Conservation (phyloP, 202 grass and related monocot species). For the Brachypodium distachyon region DNA sequence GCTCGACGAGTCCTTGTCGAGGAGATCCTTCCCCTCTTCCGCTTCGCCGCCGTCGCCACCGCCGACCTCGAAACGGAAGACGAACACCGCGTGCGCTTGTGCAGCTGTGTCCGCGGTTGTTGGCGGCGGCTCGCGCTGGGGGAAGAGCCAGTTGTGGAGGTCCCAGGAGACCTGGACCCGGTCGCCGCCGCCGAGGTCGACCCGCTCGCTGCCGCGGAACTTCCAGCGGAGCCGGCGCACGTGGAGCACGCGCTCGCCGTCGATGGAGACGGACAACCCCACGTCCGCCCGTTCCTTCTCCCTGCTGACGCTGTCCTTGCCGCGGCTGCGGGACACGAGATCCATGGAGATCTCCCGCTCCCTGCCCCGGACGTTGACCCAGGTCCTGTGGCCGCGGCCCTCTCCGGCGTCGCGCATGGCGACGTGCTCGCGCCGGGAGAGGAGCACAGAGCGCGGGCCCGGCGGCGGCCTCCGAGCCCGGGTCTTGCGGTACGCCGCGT, state of each 20-base stretch:
- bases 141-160: constrained; percentile 90
- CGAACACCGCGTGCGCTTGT: constrained; percentile 38
- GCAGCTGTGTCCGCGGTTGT: neutral
- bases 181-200: constrained; percentile 44
- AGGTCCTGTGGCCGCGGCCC: constrained; percentile 37
- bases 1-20: neutral
- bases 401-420: constrained; percentile 13
- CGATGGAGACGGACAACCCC: constrained; percentile 51
- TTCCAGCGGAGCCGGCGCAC: constrained; percentile 82
- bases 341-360: constrained; percentile 75
- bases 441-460: constrained; percentile 21
- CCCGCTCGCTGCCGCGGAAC: constrained; percentile 68
- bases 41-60: neutral
- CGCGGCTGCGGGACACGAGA: constrained; percentile 29
- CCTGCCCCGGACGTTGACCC: constrained; percentile 43
- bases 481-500: constrained; percentile 47
- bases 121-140: constrained; percentile 2
- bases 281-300: constrained; percentile 35
- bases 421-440: constrained; percentile 67
- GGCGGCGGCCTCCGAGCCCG: constrained; percentile 20
- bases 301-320: constrained; percentile 20
- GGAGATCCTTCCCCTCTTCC: constrained; percentile 5
- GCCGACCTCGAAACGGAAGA: constrained; percentile 63
- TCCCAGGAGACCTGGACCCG: constrained; percentile 75
- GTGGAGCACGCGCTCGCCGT: constrained; percentile 60